Percentiles rank a stretch among this genome's conserved stretches.
Evolutionary conservation across 2,329 filamentous ascomycete species (phyloP).

Genomic region (Cladosporium sp.): DNA sequence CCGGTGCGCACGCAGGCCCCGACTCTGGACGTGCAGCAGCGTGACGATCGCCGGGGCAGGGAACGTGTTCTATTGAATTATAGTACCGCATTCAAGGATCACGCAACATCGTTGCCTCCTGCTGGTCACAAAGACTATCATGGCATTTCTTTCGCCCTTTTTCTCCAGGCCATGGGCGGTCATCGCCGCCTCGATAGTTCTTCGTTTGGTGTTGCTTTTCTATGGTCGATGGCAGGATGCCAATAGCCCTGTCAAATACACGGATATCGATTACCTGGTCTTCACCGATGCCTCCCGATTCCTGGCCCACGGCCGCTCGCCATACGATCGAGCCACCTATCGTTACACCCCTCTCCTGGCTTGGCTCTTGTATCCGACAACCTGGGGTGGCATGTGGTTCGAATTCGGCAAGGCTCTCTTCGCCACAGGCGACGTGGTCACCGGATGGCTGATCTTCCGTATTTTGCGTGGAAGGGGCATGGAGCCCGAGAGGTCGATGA

Average conservation of each 20-base stretch:
- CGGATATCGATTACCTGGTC: slow-evolving; percentile 96
- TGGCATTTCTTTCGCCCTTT: slow-evolving; percentile 4
- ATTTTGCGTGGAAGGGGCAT: slow-evolving; percentile 46
- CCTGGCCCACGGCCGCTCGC: slow-evolving; percentile 59
- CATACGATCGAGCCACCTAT: slow-evolving; percentile 89
- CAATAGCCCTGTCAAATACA: slow-evolving; percentile 89
- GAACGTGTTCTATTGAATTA: too few species aligned
- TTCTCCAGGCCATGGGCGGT: slow-evolving; percentile 30
- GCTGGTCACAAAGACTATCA: background rate
- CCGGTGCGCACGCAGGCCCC: slow-evolving; percentile 1
- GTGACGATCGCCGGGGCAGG: too few species aligned
- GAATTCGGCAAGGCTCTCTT: slow-evolving; percentile 85
- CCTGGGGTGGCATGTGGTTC: slow-evolving; percentile 59
- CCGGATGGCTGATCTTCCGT: slow-evolving; percentile 68
- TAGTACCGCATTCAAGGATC: too few species aligned
- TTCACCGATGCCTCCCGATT: slow-evolving; percentile 92
- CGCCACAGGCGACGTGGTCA: slow-evolving; percentile 72
- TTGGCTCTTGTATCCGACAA: slow-evolving; percentile 81
- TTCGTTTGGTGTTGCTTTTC: slow-evolving; percentile 68
- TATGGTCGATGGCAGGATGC: slow-evolving; percentile 93
- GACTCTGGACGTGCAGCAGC: background rate
- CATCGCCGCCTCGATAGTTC: slow-evolving; percentile 45
- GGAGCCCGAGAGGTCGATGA: slow-evolving; percentile 52
- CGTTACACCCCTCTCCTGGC: slow-evolving; percentile 92
- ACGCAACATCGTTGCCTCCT: too few species aligned